Evolutionary conservation across 1,139 yeast species (phyloP).

Genomic region (Lodderomyces parapsilosis): DNA sequence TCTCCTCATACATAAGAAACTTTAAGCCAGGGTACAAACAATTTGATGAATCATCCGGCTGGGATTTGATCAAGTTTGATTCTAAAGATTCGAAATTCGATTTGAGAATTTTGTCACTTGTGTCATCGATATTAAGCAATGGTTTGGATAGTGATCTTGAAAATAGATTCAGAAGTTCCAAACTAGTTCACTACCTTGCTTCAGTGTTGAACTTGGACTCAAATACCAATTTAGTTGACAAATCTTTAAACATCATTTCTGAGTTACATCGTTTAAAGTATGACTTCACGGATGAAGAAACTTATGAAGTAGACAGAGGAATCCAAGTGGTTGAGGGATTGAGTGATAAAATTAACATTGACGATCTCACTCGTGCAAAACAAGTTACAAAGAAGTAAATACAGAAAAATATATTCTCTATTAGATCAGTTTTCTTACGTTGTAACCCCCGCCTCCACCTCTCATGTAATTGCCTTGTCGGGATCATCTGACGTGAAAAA

Average conservation of each 20-base stretch:
- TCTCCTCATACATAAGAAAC: slow-evolving; percentile 76
- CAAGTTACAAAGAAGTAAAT: slow-evolving; percentile 26
- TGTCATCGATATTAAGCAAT: slow-evolving; percentile 58
- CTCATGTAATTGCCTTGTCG: slow-evolving; percentile 29
- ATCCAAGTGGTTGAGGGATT: slow-evolving; percentile 41
- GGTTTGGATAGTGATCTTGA: slow-evolving; percentile 41
- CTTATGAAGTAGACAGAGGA: slow-evolving; percentile 36
- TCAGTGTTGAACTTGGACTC: slow-evolving; percentile 37
- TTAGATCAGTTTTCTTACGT: neutral
- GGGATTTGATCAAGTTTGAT: slow-evolving; percentile 39
- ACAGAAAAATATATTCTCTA: neutral
- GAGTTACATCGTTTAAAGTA: slow-evolving; percentile 46
- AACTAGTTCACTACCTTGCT: slow-evolving; percentile 38
- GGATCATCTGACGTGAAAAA: slow-evolving; percentile 54
- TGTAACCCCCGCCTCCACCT: neutral
- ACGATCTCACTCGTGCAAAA: slow-evolving; percentile 52
- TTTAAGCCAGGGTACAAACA: slow-evolving; percentile 52
- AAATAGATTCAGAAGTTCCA: slow-evolving; percentile 39
- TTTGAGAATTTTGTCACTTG: slow-evolving; percentile 54
- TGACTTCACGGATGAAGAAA: slow-evolving; percentile 49
- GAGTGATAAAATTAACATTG: slow-evolving; percentile 50
- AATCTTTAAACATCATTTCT: slow-evolving; percentile 53
- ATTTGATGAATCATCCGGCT: slow-evolving; percentile 64
- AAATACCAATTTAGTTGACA: slow-evolving; percentile 58
- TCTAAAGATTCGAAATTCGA: slow-evolving; percentile 37